Conservation (phyloP, 441 rosid genomes). For the Populus hybrid region DNA sequence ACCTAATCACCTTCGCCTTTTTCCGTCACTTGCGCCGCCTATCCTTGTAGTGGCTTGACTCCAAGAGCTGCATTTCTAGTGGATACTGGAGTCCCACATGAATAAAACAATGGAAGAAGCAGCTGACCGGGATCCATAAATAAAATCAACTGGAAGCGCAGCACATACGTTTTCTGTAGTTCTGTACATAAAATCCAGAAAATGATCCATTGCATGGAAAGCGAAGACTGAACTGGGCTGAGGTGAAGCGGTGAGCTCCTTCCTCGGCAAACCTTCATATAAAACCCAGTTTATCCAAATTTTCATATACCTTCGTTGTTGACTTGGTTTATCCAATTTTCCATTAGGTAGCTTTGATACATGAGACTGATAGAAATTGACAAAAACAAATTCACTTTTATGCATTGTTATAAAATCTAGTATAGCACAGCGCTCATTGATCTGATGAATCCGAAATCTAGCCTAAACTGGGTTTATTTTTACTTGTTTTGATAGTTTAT, state of each 20-base stretch:
- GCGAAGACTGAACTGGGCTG: neutral
- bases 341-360: neutral
- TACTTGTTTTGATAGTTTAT: too few species aligned
- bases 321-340: neutral
- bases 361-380: neutral
- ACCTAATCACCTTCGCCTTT: conserved; percentile 22
- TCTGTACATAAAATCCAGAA: neutral
- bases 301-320: neutral
- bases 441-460: too few species aligned
- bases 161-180: neutral
- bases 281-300: neutral
- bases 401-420: too few species aligned
- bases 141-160: neutral
- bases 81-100: neutral
- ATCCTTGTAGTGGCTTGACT: conserved; percentile 16
- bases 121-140: neutral
- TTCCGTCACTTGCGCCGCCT: conserved; percentile 37
- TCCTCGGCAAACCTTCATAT: neutral
- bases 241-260: neutral
- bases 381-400: too few species aligned
- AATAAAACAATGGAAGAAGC: neutral
- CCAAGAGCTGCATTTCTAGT: conserved; percentile 4
- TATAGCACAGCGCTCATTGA: too few species aligned
- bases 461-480: too few species aligned
- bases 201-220: neutral